phyloP scores from a whole-genome alignment of 441 rosid species.

The Erodium trifolium region DNA sequence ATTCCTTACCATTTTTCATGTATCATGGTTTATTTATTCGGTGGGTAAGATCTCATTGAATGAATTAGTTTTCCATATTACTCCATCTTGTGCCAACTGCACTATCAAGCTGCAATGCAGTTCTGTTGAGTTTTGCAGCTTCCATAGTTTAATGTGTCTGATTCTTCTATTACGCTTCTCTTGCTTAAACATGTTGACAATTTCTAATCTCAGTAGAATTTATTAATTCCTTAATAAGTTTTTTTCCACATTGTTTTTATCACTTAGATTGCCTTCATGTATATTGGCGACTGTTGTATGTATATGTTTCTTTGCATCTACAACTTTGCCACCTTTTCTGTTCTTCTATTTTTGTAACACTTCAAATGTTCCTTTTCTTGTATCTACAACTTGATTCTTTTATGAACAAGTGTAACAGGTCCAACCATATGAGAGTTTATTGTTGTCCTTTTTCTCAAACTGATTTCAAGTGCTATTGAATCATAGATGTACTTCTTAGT shows the following conservation, averaged over 20 bases:
- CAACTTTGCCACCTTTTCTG: neutral
- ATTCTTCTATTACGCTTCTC: neutral
- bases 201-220: neutral
- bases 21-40: neutral
- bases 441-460: neutral
- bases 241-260: neutral
- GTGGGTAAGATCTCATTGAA: neutral
- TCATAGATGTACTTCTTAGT: neutral
- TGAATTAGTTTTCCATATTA: slow-evolving; percentile 1
- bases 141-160: neutral
- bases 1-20: neutral
- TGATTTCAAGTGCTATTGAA: neutral
- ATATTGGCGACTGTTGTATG: neutral
- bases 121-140: slow-evolving; percentile 2
- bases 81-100: neutral
- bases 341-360: neutral
- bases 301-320: neutral
- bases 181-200: neutral
- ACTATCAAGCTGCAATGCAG: slow-evolving; percentile 2
- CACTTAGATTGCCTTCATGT: neutral
- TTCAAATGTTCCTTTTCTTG: neutral
- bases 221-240: neutral
- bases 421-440: neutral
- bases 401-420: neutral
- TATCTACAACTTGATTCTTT: neutral